Percentiles rank a stretch among this genome's conserved stretches.
These are phyloP conservation scores for Amoebophrya sp. DNA, from an alignment of 169 alveolate genomes.

Conservation along the genomic window DNA sequence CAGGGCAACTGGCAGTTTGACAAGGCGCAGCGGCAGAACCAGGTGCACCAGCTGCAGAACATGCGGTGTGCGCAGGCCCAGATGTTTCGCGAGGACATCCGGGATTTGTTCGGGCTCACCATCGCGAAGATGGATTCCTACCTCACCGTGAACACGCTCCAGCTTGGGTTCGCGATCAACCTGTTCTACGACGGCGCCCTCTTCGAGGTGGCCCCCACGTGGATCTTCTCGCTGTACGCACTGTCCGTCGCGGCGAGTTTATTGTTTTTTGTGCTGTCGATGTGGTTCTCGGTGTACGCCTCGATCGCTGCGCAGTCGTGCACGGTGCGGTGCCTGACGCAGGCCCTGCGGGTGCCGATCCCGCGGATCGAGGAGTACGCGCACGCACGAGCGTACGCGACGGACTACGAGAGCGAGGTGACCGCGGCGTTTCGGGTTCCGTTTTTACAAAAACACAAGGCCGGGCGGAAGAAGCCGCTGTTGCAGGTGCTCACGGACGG, in stretches of 20 bases:
- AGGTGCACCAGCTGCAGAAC: slow-evolving; percentile 6
- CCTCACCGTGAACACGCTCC: no score
- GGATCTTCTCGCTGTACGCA: slow-evolving; percentile 5
- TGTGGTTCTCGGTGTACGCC: slow-evolving; percentile 6
- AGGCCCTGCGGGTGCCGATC: slow-evolving; percentile 1
- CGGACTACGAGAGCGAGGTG: no score
- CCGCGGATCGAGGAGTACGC: neutral
- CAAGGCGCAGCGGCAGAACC: slow-evolving; percentile 7
- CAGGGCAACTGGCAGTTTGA: slow-evolving; percentile 6
- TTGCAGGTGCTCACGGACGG: no score
- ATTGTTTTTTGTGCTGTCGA: neutral
- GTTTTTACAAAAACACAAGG: no score
- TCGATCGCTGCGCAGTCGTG: neutral
- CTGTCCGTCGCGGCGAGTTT: neutral
- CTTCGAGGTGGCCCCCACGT: neutral
- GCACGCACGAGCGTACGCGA: no score
- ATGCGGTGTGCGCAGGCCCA: slow-evolving; percentile 7
- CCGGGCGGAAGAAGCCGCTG: no score
- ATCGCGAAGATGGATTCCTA: neutral
- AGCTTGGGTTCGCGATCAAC: neutral
- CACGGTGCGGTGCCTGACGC: slow-evolving; percentile 9
- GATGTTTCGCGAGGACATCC: slow-evolving; percentile 2
- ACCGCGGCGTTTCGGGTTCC: no score
- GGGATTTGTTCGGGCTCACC: slow-evolving; percentile 7
- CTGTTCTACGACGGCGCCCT: neutral